A percentile compares a stretch with the other conserved stretches of the same genome.
These are phyloP conservation scores for Penicillium occitanis DNA, from an alignment of 2,329 filamentous ascomycete genomes.

Conservation along the genomic window DNA sequence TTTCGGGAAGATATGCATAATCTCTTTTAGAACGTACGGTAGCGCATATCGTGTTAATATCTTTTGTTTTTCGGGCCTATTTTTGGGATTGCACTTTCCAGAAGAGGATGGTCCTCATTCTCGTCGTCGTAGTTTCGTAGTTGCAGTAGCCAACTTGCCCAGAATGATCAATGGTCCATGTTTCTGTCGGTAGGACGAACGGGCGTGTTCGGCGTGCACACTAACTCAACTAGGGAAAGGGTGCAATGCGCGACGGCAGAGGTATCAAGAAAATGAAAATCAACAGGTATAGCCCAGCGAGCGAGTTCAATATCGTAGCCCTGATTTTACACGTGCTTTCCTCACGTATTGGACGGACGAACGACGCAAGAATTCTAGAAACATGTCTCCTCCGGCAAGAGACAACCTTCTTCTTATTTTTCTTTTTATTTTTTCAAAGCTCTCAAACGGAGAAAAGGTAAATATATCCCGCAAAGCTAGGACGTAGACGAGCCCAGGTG, in stretches of 20 bases:
- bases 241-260: too few relatives aligned
- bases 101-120: not conserved
- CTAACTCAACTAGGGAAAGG: not conserved
- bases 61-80: not conserved
- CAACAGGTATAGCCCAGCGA: too few relatives aligned
- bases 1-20: not conserved
- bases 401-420: not conserved
- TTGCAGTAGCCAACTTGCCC: not conserved
- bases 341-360: too few relatives aligned
- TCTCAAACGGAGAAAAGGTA: not conserved
- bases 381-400: not conserved
- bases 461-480: not conserved
- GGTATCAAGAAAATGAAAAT: too few relatives aligned
- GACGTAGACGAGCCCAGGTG: conserved; percentile 13
- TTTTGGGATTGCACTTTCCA: not conserved
- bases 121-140: not conserved
- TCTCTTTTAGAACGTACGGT: not conserved
- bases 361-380: not conserved
- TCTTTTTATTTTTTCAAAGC: not conserved
- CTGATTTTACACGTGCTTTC: too few relatives aligned
- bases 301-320: too few relatives aligned
- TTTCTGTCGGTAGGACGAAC: not conserved
- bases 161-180: not conserved
- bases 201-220: not conserved
- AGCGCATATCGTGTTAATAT: not conserved